phyloP scores from a whole-genome alignment of 257 asterid genomes.

The Petunia secreta region DNA sequence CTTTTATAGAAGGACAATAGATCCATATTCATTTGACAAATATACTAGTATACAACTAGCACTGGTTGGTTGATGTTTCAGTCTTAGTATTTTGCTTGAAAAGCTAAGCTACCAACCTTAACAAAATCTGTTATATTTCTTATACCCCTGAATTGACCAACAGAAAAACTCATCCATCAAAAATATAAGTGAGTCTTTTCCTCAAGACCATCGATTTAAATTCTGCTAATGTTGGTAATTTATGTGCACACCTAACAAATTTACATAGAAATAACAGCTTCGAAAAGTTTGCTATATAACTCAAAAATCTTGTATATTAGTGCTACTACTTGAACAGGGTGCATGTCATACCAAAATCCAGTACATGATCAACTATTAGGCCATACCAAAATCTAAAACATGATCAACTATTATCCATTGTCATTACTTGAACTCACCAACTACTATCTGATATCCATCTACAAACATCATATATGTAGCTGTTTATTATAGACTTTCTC shows the following conservation, averaged over 20 bases:
- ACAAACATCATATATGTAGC: too few species aligned
- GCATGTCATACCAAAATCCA: too few species aligned
- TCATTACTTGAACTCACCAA: too few species aligned
- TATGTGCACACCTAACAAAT: not conserved
- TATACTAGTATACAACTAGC: not conserved
- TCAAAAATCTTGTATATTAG: too few species aligned
- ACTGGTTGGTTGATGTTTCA: not conserved
- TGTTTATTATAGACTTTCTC: too few species aligned
- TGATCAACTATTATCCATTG: too few species aligned
- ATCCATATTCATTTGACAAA: conserved; percentile 4
- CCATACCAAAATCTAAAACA: too few species aligned
- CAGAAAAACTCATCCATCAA: not conserved
- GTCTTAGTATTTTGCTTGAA: not conserved
- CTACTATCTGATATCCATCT: too few species aligned
- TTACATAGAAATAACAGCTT: not conserved
- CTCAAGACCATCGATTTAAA: not conserved
- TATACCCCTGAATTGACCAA: not conserved
- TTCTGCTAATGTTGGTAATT: not conserved
- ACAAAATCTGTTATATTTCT: not conserved
- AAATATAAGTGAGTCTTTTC: not conserved
- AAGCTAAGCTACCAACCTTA: not conserved
- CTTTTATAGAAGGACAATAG: not conserved
- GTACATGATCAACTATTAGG: too few species aligned
- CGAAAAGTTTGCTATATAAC: too few species aligned
- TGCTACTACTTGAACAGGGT: too few species aligned